Evolutionary conservation across 257 asterid genomes (phyloP), one percentile per base, ranked within the genome.

Genomic region (Primulina eburnea): DNA sequence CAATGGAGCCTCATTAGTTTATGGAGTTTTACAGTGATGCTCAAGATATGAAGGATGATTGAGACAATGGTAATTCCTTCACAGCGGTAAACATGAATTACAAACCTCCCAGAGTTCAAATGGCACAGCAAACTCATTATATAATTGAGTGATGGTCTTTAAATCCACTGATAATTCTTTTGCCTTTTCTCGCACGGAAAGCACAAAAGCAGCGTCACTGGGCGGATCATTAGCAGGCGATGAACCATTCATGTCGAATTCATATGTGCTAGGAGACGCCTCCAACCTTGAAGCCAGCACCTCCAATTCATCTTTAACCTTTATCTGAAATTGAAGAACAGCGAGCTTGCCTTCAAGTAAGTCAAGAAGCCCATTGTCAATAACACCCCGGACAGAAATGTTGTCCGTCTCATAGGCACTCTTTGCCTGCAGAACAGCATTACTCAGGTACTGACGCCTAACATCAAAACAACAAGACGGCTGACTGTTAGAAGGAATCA

Each of bases 361-460:
- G 84, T 91, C 97, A 72, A 94, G 92, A 70, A 94, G 89, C 52
- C 97, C 99, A 77, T 56, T 85, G 77, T 90, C 97, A 73, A 81
- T 75, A 73, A 86, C 82, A 75, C 83, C 85, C 62, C 88, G 89
- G 40, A 75, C 68, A 69, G 95, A 82, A 69, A 76, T 82, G 78
- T 80, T 79, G 60, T 81, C 89, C 4, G 73, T 71, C 70, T 88
- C 93, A 74, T 78, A 81, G 69, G 95, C 89, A 84, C 90, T 87
- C 87, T 91, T 94, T n/a, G 97, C 97, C 87, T 94, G 99, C 72
- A 94, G 87, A 80, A 91, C 99, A 65, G 99, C 97, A 84, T 85
- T 91, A 69, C 96, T 91, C 88, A 94, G 74, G 86, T 94, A 94
- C 77, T 91, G 99, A 59, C 92, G 97, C 90, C 99, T 94, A 89